Percentiles rank a stretch among this genome's conserved stretches.
phyloP scores from a whole-genome alignment of 2,329 filamentous ascomycete genomes.

The Colletotrichum plurivorum region DNA sequence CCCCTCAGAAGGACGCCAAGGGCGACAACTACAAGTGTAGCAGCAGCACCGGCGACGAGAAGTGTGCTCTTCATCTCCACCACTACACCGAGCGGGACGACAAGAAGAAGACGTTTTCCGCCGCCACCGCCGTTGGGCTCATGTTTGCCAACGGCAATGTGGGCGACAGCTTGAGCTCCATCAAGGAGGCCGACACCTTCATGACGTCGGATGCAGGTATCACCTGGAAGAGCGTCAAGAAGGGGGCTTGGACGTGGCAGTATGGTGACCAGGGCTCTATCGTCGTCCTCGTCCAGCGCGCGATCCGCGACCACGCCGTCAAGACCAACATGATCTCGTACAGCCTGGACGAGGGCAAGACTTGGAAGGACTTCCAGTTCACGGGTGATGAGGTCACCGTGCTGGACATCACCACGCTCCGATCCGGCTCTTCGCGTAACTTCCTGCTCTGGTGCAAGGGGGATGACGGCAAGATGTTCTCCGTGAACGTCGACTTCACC shows the following conservation, averaged over 20 bases:
- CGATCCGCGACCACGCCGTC: conserved; percentile 75
- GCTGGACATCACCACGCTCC: conserved; percentile 87
- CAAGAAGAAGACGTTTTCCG: conserved; percentile 88
- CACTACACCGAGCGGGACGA: conserved; percentile 93
- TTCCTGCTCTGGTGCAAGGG: conserved; percentile 89
- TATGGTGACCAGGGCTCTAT: conserved; percentile 96
- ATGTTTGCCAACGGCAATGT: conserved; percentile 96
- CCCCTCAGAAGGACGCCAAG: conserved; percentile 79
- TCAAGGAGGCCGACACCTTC: conserved; percentile 87
- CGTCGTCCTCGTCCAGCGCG: conserved; percentile 86
- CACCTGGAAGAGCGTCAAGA: conserved; percentile 87
- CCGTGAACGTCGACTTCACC: conserved; percentile 91
- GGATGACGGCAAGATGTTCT: conserved; percentile 71
- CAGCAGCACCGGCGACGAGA: conserved; percentile 68
- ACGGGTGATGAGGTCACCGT: conserved; percentile 79
- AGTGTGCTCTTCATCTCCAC: conserved; percentile 92
- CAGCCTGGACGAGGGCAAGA: conserved; percentile 84
- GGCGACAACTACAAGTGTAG: conserved; percentile 80
- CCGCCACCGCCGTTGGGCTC: conserved; percentile 87
- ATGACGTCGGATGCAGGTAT: conserved; percentile 93
- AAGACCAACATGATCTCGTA: conserved; percentile 81
- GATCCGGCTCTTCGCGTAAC: conserved; percentile 89
- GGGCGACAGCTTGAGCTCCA: conserved; percentile 75
- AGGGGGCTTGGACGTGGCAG: conserved; percentile 92
- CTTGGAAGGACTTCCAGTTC: conserved; percentile 85